These are phyloP conservation scores for Carex kokanica DNA, from an alignment of 176 grass and related monocot genomes.

Conservation along the genomic window DNA sequence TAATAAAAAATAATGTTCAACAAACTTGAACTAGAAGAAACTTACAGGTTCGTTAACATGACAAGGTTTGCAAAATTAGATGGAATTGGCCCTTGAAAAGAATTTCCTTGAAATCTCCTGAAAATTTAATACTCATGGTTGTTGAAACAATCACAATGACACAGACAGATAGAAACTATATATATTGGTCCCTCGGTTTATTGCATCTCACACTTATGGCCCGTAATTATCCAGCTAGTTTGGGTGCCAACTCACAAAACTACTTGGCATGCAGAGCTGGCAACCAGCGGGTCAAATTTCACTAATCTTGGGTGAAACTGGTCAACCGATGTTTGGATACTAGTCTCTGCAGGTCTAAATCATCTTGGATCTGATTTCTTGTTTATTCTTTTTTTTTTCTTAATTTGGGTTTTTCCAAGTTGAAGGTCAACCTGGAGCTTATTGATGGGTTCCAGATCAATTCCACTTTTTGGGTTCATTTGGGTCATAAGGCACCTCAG, in stretches of 20 bases:
- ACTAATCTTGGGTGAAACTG: background rate
- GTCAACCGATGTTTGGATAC: background rate
- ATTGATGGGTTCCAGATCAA: background rate
- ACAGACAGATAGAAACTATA: background rate
- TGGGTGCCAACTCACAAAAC: background rate
- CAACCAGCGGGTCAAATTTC: background rate
- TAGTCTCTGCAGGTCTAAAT: background rate
- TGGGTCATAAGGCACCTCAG: background rate
- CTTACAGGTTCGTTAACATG: constrained; percentile 57
- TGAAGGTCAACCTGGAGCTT: background rate
- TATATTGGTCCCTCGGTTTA: background rate
- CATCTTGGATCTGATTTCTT: background rate
- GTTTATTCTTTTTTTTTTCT: background rate
- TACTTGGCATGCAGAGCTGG: background rate
- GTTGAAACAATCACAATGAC: background rate
- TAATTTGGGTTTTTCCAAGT: background rate
- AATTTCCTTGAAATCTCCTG: constrained; percentile 85
- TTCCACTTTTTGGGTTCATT: background rate
- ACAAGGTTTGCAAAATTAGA: constrained; percentile 50
- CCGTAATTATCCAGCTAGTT: background rate
- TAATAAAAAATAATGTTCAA: background rate
- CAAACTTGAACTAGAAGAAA: background rate
- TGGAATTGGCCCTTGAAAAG: constrained; percentile 77
- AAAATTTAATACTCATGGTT: constrained; percentile 11
- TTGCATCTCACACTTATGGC: background rate